Evolutionary conservation across 257 asterid species (phyloP).

Genomic region (Solanum tarijense): DNA sequence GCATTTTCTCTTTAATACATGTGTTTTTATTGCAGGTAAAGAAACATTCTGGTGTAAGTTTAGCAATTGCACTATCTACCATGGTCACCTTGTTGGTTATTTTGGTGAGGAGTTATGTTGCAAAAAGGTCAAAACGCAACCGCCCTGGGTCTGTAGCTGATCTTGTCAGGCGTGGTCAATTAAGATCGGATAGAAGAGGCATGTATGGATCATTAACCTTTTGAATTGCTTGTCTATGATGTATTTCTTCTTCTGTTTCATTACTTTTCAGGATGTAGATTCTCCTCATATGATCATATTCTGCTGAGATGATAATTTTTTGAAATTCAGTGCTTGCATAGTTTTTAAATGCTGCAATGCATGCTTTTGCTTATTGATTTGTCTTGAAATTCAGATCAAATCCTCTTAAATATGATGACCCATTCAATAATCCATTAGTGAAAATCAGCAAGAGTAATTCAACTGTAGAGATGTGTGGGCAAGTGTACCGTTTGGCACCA

Average conservation of each 20-base stretch:
- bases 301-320: neutral
- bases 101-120: conserved; percentile 33
- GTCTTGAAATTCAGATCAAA: conserved; percentile 41
- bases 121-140: conserved; percentile 37
- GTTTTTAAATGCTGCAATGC: neutral
- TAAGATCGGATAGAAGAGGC: conserved; percentile 99
- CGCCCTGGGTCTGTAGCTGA: conserved; percentile 86
- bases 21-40: conserved; percentile 33
- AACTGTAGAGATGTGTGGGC: conserved; percentile 94
- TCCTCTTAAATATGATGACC: conserved; percentile 92
- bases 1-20: neutral
- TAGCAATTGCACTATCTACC: conserved; percentile 51
- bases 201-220: conserved; percentile 58
- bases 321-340: neutral
- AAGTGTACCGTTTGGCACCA: conserved; percentile 87
- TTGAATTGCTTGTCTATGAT: neutral
- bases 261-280: neutral
- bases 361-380: conserved; percentile 5
- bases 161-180: conserved; percentile 93
- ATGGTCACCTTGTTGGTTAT: conserved; percentile 45
- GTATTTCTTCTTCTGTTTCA: neutral
- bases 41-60: conserved; percentile 34
- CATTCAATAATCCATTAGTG: conserved; percentile 94
- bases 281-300: neutral
- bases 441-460: conserved; percentile 78